Percentiles rank a stretch among this genome's conserved stretches.
Conservation (phyloP, 2,329 filamentous ascomycete genomes). For the Aspergillus terreus region DNA sequence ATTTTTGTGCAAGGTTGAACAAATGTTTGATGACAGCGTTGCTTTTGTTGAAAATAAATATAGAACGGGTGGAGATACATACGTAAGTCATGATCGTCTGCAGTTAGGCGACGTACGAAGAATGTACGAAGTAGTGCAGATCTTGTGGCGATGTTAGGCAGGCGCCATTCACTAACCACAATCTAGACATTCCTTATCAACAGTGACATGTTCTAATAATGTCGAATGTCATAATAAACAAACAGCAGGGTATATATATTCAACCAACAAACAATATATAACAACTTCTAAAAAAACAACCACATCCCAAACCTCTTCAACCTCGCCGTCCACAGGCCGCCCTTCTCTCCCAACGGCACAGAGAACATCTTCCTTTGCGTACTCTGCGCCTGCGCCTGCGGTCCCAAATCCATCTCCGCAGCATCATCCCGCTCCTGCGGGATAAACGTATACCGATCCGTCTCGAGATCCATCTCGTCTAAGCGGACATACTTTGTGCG, state of each 20-base stretch:
- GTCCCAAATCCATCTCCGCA: slow-evolving; percentile 19
- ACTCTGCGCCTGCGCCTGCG: background rate
- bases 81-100: too few relatives aligned
- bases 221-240: too few relatives aligned
- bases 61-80: too few relatives aligned
- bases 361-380: background rate
- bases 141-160: too few relatives aligned
- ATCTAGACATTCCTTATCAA: too few relatives aligned
- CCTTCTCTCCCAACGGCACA: slow-evolving; percentile 4
- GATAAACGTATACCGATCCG: slow-evolving; percentile 38
- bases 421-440: slow-evolving; percentile 13
- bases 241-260: too few relatives aligned
- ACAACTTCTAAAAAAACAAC: slow-evolving; percentile 29
- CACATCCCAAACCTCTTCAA: slow-evolving; percentile 35
- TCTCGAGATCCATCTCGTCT: slow-evolving; percentile 51
- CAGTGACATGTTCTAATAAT: too few relatives aligned
- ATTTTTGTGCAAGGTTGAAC: too few relatives aligned
- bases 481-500: slow-evolving; percentile 44
- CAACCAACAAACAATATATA: background rate
- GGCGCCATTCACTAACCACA: too few relatives aligned
- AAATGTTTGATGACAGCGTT: too few relatives aligned
- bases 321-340: slow-evolving; percentile 15
- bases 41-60: background rate
- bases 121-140: too few relatives aligned
- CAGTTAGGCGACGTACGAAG: too few relatives aligned